Evolutionary conservation across 2,329 filamentous ascomycete species (phyloP).

Genomic region (Colletotrichum agaves): DNA sequence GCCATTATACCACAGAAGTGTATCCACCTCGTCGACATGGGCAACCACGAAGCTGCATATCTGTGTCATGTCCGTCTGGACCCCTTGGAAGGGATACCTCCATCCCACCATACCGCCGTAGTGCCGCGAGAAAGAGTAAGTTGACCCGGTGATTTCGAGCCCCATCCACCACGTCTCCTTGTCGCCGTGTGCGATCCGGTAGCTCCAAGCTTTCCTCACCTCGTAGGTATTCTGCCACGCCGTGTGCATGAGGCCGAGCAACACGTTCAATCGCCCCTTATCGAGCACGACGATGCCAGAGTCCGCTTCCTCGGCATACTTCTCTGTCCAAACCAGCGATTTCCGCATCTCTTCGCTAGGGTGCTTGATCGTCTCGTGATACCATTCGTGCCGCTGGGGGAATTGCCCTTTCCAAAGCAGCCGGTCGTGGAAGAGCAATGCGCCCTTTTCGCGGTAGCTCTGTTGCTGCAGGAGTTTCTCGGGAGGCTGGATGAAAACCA

Average conservation of each 20-base stretch:
- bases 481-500: slow-evolving; percentile 51
- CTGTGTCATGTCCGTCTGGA: slow-evolving; percentile 29
- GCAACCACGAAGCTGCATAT: slow-evolving; percentile 56
- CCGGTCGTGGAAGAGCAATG: slow-evolving; percentile 54
- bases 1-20: slow-evolving; percentile 56
- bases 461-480: slow-evolving; percentile 46
- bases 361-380: slow-evolving; percentile 49
- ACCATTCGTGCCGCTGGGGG: slow-evolving; percentile 50
- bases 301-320: slow-evolving; percentile 55
- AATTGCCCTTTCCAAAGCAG: slow-evolving; percentile 51
- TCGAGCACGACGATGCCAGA: slow-evolving; percentile 55
- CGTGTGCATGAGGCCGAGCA: slow-evolving; percentile 53
- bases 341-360: slow-evolving; percentile 47
- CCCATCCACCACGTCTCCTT: slow-evolving; percentile 60
- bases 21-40: slow-evolving; percentile 51
- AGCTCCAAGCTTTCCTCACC: slow-evolving; percentile 53
- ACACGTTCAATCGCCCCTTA: slow-evolving; percentile 49
- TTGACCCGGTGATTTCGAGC: slow-evolving; percentile 51
- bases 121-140: slow-evolving; percentile 53
- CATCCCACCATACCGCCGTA: slow-evolving; percentile 55
- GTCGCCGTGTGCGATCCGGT: slow-evolving; percentile 55
- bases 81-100: slow-evolving; percentile 27
- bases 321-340: slow-evolving; percentile 52
- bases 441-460: slow-evolving; percentile 47
- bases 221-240: slow-evolving; percentile 57